Conservation (phyloP, 805 yeast species). For the Jamesozyma jinghongensis region DNA sequence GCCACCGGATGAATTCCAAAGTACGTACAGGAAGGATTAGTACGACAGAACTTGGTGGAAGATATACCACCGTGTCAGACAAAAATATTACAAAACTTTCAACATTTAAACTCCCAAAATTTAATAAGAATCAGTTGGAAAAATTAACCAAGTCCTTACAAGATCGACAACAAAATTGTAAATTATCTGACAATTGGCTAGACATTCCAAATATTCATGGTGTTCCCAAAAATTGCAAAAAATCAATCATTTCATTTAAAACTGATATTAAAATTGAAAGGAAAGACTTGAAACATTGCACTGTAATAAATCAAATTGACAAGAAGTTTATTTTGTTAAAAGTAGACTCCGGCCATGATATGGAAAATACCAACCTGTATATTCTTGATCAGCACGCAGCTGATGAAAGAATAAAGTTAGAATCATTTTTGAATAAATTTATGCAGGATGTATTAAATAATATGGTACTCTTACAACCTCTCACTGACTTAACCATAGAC, state of each 20-base stretch:
- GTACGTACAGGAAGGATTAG: background rate
- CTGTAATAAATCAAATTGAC: slow-evolving; percentile 51
- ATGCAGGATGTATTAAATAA: slow-evolving; percentile 25
- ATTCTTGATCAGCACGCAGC: slow-evolving; percentile 78
- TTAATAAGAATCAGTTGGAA: background rate
- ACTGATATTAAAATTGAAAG: slow-evolving; percentile 1
- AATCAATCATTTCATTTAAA: too few species aligned
- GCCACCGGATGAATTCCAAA: background rate
- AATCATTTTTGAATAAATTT: slow-evolving; percentile 36
- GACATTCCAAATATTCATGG: background rate
- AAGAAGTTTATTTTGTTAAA: slow-evolving; percentile 51
- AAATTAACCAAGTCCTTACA: background rate
- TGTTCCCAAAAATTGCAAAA: background rate
- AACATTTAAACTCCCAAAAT: background rate
- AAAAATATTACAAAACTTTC: background rate
- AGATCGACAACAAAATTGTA: too few species aligned
- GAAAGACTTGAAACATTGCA: slow-evolving; percentile 14
- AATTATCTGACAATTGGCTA: background rate
- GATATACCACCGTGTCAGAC: background rate
- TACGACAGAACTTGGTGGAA: background rate
- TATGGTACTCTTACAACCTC: slow-evolving; percentile 5
- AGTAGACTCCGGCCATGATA: background rate
- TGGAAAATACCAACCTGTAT: slow-evolving; percentile 23
- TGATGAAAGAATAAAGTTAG: slow-evolving; percentile 66
- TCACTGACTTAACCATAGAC: slow-evolving; percentile 9